A percentile compares a stretch with the other conserved stretches of the same genome.
Conservation (phyloP, 345 rosid species). For the Ailanthus altissimus region DNA sequence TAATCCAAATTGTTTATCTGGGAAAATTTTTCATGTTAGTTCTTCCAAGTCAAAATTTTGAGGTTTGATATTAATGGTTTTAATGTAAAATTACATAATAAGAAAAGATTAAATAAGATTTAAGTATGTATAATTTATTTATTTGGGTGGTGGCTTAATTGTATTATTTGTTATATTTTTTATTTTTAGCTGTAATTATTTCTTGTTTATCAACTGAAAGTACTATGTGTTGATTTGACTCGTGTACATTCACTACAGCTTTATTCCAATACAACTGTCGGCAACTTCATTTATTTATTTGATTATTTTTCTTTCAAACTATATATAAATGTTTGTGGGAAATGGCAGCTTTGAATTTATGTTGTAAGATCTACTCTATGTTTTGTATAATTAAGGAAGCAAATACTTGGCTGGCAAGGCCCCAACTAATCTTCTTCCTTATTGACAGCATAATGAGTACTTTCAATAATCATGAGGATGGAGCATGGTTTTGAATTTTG, state of each 20-base stretch:
- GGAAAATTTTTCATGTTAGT: not conserved
- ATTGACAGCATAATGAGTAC: not conserved
- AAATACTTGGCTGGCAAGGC: not conserved
- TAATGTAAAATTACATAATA: too few species aligned
- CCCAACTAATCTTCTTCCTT: not conserved
- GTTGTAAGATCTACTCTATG: not conserved
- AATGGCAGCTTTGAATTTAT: not conserved
- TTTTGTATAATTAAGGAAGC: not conserved
- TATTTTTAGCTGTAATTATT: conserved; percentile 4
- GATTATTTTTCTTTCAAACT: too few species aligned
- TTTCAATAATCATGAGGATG: conserved; percentile 3
- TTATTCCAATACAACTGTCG: conserved; percentile 10
- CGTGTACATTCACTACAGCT: conserved; percentile 4
- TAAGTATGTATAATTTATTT: too few species aligned
- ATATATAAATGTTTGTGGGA: not conserved
- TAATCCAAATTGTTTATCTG: not conserved
- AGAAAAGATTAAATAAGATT: too few species aligned
- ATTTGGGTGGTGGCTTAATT: not conserved
- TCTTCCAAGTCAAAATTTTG: not conserved
- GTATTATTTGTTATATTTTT: not conserved
- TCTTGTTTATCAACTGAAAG: conserved; percentile 7
- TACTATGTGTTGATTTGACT: conserved; percentile 10
- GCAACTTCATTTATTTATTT: conserved; percentile 2
- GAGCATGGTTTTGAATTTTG: not conserved
- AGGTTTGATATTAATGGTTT: not conserved